Evolutionary conservation across 2,329 filamentous ascomycete genomes (phyloP), one percentile per base, ranked within the genome.

Genomic region (Metarhizium humberi): DNA sequence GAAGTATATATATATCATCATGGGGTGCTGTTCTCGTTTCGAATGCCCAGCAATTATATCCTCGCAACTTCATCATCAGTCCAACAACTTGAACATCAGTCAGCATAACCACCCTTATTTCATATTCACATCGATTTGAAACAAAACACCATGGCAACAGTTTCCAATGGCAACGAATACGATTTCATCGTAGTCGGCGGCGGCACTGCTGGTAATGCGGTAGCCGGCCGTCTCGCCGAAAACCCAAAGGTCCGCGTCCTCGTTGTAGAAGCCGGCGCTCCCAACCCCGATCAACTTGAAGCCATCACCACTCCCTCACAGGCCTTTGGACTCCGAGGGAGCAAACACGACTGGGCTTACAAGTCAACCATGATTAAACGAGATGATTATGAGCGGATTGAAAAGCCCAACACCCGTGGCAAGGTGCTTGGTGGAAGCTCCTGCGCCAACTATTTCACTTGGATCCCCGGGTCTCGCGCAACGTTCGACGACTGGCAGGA

Each of bases 401-500:
- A 85, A 64, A 84, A 84, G 70, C 81, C 80, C 49, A 84, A 85
- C 63, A 83, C 81, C 10, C 75, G 81, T 45, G 78, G 82, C 10
- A 82, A 81, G 66, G 73, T 73, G 2, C 77, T 85, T 0, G 82
- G 82, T 40, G 82, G 82, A 16, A 80, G 77, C 57, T 78, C 75
- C 0, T 78, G 72, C 43, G 65, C 82, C 51, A 86, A 86, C 68
- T 86, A 85, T 65, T 84, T 79, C 66, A 84, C 81, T 14, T 86
- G 82, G 82, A 73, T 83, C 5, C 80, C 76, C 1, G 82, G 82
- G 2, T 78, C 74, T 55, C 76, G 76, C 54, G 72, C 73, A 3
- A 85, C 81, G 0, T 85, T 81, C 60, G 78, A 92, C 64, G 84
- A 85, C 20, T 80, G 86, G 74, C 25, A 25, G 25, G 87, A 88